Base-by-base conservation (phyloP, 495 filamentous ascomycete species). In the Chlorociboria aeruginascens region DNA sequence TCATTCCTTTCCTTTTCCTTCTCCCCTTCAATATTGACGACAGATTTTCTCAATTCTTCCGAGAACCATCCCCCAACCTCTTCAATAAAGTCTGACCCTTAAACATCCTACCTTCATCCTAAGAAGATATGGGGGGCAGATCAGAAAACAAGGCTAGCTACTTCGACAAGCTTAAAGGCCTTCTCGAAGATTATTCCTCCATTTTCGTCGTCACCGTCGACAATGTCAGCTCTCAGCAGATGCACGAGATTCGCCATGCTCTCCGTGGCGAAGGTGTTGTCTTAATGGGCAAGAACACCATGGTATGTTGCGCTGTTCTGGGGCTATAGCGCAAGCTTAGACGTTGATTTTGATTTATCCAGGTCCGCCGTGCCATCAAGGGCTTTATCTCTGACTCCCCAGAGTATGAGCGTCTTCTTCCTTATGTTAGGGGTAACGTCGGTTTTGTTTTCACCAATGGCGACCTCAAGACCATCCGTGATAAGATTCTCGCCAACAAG, bases 51-150 rank as follows among this genome's bases (percentile, higher is more conserved):
- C 47, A 16, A 35, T 33, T 30, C 13, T 13, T 25, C 32, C 46
- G 49, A 56, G 46, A 47, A 59, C 17, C 2, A 42, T 11, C 35
- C 36, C 36, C 49, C 29, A 48, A 16, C 33, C 16, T 32, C 48
- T n/a, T 29, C 45, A 30, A 53, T 29, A 49, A 61, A 61, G 43
- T 45, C 63, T 79, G 80, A 71, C 80, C 87, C 87, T 94, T 90
- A 94, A 94, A 92, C 64, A 92, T 81, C 87, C 87, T 90, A 74
- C 82, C 87, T 92, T 90, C 87, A 83, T 59, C 66, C 68, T 73
- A 94, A 92, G 87, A 85, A 94, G 88, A 89, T 73, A 98, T 98
- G 92, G 92, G 92, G 90, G 92, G 89, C 88, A 95, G 83, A 73
- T 78, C 83, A 50, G 79, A 69, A 60, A 89, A 80, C 79, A 98